Percentiles rank a stretch among this genome's conserved stretches.
Evolutionary conservation across 805 yeast genomes (phyloP).

Genomic region (Komagataella mondaviorum): DNA sequence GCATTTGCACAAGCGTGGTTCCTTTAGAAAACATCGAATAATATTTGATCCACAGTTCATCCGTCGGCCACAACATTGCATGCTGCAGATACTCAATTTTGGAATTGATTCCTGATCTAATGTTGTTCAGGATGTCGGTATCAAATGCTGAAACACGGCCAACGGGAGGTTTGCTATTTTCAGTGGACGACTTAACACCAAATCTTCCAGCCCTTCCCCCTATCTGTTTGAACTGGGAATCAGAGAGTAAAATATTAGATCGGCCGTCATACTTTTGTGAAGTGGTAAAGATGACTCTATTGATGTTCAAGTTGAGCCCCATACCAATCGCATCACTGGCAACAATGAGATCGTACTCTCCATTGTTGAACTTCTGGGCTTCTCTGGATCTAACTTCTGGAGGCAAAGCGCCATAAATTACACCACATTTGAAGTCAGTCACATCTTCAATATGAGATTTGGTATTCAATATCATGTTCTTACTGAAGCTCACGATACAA

Average conservation of each 20-base stretch:
- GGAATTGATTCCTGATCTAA: slow-evolving; percentile 32
- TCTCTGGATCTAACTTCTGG: slow-evolving; percentile 87
- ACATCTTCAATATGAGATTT: slow-evolving; percentile 56
- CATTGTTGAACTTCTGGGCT: slow-evolving; percentile 67
- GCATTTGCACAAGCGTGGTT: slow-evolving; percentile 29
- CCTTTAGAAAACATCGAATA: slow-evolving; percentile 46
- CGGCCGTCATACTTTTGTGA: slow-evolving; percentile 61
- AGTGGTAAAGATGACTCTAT: slow-evolving; percentile 64
- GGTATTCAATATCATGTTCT: slow-evolving; percentile 51
- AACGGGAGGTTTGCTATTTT: slow-evolving; percentile 3
- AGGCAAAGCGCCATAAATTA: slow-evolving; percentile 90
- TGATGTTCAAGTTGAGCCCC: slow-evolving; percentile 85
- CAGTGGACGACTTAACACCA: slow-evolving; percentile 15
- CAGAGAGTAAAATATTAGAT: slow-evolving; percentile 28
- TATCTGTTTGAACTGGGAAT: slow-evolving; percentile 75
- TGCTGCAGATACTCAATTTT: slow-evolving; percentile 37
- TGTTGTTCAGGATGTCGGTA: slow-evolving; percentile 25
- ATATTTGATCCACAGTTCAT: slow-evolving; percentile 51
- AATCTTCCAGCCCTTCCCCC: slow-evolving; percentile 95
- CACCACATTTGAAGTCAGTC: slow-evolving; percentile 63
- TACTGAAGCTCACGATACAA: slow-evolving; percentile 80
- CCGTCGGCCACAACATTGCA: slow-evolving; percentile 78
- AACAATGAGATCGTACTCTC: slow-evolving; percentile 68
- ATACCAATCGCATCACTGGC: slow-evolving; percentile 98
- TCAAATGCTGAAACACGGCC: slow-evolving; percentile 46